Evolutionary conservation across 352 stramenopile genomes (phyloP), one percentile per base, ranked within the genome.

Genomic region (Blastocystis sp.): DNA sequence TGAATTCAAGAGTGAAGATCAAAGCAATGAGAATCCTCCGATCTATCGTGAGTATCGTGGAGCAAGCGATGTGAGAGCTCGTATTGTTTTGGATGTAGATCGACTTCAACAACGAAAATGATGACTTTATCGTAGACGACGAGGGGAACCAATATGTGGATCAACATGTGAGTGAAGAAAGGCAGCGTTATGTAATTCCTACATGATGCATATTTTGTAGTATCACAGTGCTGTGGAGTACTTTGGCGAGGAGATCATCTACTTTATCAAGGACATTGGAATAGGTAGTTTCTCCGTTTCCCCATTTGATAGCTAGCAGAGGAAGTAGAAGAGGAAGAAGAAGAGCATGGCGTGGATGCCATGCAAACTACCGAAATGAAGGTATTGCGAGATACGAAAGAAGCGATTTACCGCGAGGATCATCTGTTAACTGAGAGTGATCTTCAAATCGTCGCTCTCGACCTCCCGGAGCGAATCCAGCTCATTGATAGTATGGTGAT

Each of bases 51-150:
- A 84, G 29, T 84, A 69, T 23, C 53, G 55, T 15, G 73, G 73
- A 55, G 73, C 73, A 53, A 26, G 62, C 13, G 73, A 64, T 29
- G 73, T 68, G 56, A 9, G 39, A 41, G 34, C 29, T 3, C 8
- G 4, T 37, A 34, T 8, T 50, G 8, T 8, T 8, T 50, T 8
- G 39, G 29, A 9, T 47, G 50, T 66, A 84, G 73, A 68, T 84
- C 18, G 54, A 84, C 39, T 84, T 66, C 50, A 53, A 84, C 20
- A 84, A 84, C 53, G 73, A 61, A 26, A 61, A 66, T 43, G 73
- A 68, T 5, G 73, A 84, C 39, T 84, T 84, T 45, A 84, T 84
- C 20, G 73, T 66, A n/a, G 73, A 84, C 55, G 73, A 84, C 37
- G 73, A 68, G 26, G 53, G 53, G 7, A 84, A 45, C 20, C 73